phyloP scores from a whole-genome alignment of 371 early-diverging fungal genomes.

The Mortierella sp. region DNA sequence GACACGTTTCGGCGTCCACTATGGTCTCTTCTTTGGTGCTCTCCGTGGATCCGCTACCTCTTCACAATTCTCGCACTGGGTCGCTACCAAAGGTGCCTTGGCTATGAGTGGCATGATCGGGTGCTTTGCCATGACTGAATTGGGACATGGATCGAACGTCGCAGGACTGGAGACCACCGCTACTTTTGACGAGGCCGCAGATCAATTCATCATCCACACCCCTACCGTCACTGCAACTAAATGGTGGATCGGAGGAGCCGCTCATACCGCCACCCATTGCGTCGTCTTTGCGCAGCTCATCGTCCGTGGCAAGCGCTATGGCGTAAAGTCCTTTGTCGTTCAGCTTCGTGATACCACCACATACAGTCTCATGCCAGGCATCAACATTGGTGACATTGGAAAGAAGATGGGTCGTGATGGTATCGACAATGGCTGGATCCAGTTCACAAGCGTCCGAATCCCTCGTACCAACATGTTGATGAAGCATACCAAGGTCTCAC shows the following conservation, averaged over 20 bases:
- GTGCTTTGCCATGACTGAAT: constrained; percentile 93
- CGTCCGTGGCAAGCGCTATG: constrained; percentile 79
- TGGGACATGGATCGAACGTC: constrained; percentile 93
- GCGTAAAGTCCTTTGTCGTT: constrained; percentile 81
- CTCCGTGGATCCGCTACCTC: constrained; percentile 89
- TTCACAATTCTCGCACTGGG: constrained; percentile 89
- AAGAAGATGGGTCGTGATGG: constrained; percentile 86
- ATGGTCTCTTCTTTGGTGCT: constrained; percentile 91
- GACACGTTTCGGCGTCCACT: constrained; percentile 96
- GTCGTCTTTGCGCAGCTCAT: constrained; percentile 85
- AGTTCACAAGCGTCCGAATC: constrained; percentile 83
- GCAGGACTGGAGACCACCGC: constrained; percentile 94
- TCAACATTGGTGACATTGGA: constrained; percentile 79
- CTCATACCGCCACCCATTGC: constrained; percentile 87
- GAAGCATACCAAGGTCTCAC: constrained; percentile 93
- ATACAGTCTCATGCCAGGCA: constrained; percentile 65
- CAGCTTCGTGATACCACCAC: constrained; percentile 71
- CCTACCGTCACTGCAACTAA: constrained; percentile 93
- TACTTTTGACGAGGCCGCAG: constrained; percentile 83
- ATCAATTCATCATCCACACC: constrained; percentile 91
- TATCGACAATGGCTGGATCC: constrained; percentile 88
- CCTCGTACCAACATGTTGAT: constrained; percentile 87
- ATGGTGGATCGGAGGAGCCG: constrained; percentile 98
- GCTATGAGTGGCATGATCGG: constrained; percentile 84
- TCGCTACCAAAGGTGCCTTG: constrained; percentile 81